A percentile compares a stretch with the other conserved stretches of the same genome.
Evolutionary conservation across 2,329 filamentous ascomycete species (phyloP).

Genomic region (Onygenales sp.): DNA sequence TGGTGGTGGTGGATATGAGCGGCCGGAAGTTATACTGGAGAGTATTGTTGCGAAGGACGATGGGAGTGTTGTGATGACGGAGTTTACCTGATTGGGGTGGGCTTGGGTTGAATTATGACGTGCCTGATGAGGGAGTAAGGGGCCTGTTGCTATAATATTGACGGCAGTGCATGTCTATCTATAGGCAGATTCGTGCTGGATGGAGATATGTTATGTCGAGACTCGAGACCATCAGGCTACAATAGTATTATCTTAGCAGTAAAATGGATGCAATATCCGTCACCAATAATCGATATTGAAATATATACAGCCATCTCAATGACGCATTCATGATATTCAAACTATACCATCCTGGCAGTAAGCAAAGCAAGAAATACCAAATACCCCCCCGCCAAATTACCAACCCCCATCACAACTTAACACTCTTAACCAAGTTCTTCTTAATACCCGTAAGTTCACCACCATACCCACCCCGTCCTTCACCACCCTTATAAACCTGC

Average conservation of each 20-base stretch:
- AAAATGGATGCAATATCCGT: no score
- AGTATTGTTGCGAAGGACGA: slow-evolving; percentile 2
- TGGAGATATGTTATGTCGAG: no score
- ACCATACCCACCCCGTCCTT: slow-evolving; percentile 74
- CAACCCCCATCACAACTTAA: slow-evolving; percentile 60
- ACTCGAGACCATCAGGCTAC: no score
- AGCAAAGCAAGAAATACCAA: not conserved
- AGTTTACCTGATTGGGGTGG: not conserved
- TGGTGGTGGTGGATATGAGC: not conserved
- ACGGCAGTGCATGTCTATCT: no score
- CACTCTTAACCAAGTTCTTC: slow-evolving; percentile 82
- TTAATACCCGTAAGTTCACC: slow-evolving; percentile 96
- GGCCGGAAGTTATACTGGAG: slow-evolving; percentile 1
- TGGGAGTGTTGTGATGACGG: not conserved
- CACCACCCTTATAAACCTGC: slow-evolving; percentile 74
- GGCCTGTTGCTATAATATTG: no score
- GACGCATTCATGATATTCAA: no score
- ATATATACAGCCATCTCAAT: no score
- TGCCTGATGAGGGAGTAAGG: no score
- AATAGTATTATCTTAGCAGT: no score
- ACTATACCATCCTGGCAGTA: not conserved
- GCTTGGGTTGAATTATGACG: no score
- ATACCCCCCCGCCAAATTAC: not conserved
- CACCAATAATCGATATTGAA: no score
- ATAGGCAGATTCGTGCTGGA: no score